phyloP scores from a whole-genome alignment of 1,139 yeast genomes.

The Geotrichum klebahnii region DNA sequence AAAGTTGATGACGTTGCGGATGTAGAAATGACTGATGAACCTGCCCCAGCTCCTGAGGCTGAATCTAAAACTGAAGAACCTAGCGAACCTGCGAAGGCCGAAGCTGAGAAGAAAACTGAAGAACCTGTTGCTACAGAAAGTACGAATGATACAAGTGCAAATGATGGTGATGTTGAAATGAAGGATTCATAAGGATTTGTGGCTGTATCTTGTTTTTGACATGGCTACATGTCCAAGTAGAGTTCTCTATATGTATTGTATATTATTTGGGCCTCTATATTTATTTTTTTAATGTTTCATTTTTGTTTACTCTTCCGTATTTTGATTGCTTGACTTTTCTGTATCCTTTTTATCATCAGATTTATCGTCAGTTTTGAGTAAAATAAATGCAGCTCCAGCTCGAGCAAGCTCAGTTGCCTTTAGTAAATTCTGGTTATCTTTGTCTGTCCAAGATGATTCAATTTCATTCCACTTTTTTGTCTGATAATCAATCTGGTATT shows the following conservation, averaged over 20 bases:
- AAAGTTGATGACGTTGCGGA: not conserved
- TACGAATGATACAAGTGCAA: slow-evolving; percentile 3
- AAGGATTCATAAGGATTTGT: slow-evolving; percentile 11
- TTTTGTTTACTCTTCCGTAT: not conserved
- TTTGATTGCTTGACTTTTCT: not conserved
- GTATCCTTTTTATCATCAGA: slow-evolving; percentile 17
- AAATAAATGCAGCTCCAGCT: slow-evolving; percentile 51
- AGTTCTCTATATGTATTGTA: not conserved
- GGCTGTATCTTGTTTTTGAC: too few species aligned
- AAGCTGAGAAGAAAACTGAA: not conserved
- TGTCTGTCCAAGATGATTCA: slow-evolving; percentile 51
- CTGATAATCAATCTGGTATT: slow-evolving; percentile 45
- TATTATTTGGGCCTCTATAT: not conserved
- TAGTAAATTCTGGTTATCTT: slow-evolving; percentile 44
- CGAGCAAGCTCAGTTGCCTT: slow-evolving; percentile 41
- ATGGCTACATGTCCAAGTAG: too few species aligned
- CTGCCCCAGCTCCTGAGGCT: not conserved
- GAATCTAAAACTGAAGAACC: not conserved
- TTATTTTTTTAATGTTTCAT: not conserved
- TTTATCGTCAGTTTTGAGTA: slow-evolving; percentile 41
- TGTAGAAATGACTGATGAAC: not conserved
- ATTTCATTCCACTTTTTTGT: slow-evolving; percentile 45
- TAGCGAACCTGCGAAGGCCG: not conserved
- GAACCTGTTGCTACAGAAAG: slow-evolving; percentile 2
- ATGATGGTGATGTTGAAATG: slow-evolving; percentile 25